Evolutionary conservation across 805 yeast genomes (phyloP).

Genomic region (Saturnispora ahearnii): DNA sequence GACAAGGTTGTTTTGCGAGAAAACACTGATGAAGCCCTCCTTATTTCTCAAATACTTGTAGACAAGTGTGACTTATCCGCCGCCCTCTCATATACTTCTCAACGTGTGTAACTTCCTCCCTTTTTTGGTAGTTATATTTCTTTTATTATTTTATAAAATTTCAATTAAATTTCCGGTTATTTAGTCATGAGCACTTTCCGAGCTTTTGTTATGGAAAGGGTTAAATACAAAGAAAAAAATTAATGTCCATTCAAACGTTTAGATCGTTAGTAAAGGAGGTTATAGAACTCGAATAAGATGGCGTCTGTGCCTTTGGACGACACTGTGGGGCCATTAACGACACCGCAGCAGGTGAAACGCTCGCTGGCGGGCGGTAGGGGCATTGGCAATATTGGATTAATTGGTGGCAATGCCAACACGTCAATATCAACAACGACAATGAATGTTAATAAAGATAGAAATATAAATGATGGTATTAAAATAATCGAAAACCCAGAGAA

Average conservation of each 20-base stretch:
- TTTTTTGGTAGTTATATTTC: background rate
- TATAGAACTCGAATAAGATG: background rate
- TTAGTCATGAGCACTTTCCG: background rate
- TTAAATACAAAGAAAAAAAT: background rate
- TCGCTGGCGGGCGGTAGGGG: slow-evolving; percentile 7
- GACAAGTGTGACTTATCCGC: slow-evolving; percentile 24
- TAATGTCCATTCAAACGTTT: background rate
- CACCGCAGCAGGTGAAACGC: slow-evolving; percentile 9
- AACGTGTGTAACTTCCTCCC: background rate
- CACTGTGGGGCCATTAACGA: slow-evolving; percentile 7
- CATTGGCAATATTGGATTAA: background rate
- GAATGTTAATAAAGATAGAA: background rate
- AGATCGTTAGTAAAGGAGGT: background rate
- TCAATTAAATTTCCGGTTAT: background rate
- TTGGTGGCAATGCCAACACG: background rate
- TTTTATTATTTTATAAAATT: background rate
- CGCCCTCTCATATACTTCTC: background rate
- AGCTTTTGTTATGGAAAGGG: background rate
- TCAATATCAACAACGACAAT: background rate
- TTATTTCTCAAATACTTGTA: slow-evolving; percentile 25
- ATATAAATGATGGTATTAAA: background rate
- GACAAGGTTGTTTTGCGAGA: slow-evolving; percentile 18
- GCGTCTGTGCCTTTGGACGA: slow-evolving; percentile 4
- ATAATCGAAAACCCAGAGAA: background rate
- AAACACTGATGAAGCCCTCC: slow-evolving; percentile 13